These are phyloP conservation scores for Skeletonema potamos DNA, from an alignment of 108 stramenopile species.

Conservation along the genomic window DNA sequence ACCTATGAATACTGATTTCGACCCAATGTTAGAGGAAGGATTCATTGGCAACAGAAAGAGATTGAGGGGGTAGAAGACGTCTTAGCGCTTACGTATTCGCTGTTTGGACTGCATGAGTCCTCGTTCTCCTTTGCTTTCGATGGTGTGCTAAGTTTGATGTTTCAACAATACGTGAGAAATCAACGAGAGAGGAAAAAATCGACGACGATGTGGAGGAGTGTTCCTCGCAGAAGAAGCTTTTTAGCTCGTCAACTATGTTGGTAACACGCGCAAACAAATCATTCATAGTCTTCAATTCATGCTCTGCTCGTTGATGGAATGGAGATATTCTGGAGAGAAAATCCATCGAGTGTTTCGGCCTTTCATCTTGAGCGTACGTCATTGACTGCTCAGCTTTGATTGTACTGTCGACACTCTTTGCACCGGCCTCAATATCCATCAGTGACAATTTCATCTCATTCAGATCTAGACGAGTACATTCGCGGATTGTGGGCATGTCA, in stretches of 20 bases:
- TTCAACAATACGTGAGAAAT: constrained; percentile 28
- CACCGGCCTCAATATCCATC: constrained; percentile 25
- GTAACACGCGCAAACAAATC: constrained; percentile 5
- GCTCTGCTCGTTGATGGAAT: constrained; percentile 12
- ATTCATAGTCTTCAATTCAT: constrained; percentile 11
- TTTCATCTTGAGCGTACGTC: constrained; percentile 3
- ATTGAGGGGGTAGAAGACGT: neutral
- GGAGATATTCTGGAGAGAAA: constrained; percentile 25
- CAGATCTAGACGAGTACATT: constrained; percentile 30
- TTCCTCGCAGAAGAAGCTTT: constrained; percentile 44
- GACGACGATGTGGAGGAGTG: constrained; percentile 26
- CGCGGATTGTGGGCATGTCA: constrained; percentile 30
- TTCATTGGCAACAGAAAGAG: neutral
- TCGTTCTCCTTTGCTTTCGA: constrained; percentile 18
- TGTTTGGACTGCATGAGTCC: constrained; percentile 7
- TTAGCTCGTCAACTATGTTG: constrained; percentile 7
- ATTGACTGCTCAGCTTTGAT: constrained; percentile 36
- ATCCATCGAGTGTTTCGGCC: neutral
- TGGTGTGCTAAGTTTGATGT: constrained; percentile 11
- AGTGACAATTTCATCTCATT: constrained; percentile 15
- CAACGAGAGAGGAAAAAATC: constrained; percentile 31
- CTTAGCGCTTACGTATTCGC: neutral
- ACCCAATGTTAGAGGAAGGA: neutral
- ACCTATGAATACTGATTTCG: too few relatives aligned
- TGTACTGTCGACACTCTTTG: constrained; percentile 12